Base-by-base conservation (phyloP, 192 early-diverging fungal species). In the Coemansia sp. region DNA sequence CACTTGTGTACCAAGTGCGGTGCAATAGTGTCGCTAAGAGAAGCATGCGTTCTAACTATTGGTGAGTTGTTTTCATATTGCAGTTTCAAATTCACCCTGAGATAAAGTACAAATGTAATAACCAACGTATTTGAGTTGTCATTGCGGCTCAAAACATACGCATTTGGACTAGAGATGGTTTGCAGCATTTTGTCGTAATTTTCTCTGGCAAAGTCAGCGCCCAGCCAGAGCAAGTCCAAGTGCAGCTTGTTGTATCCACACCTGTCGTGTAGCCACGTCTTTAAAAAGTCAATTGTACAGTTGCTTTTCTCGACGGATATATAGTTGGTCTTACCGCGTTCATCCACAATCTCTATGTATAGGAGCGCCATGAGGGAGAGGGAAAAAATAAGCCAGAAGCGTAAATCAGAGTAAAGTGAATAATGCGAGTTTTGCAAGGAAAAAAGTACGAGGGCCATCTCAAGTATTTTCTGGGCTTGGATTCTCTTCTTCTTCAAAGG, bases 131-230 rank as follows among this genome's bases (percentile, higher is more conserved):
- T 17, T 2, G 29, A 58, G 14, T 34, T 58, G 29, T 58, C 55
- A 7, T 32, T 17, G 27, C 29, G 55, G 31, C n/a, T 58, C 6
- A 58, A 17, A 31, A 58, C 55, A 34, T 58, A 34, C 5, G 15
- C 55, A 58, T 58, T 58, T 14, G 55, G 55, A 7, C 29, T 34
- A 32, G 55, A 58, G 27, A 31, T 17, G 27, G 27, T 58, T 58
- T 58, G 55, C 29, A 58, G 29, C 55, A 58, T 58, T 58, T 58
- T 58, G 55, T 58, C 55, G 15, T 58, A 62, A 5, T 36, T 62
- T 36, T 41, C 60, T 10, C 38, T 62, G 6, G 60, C 3, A 62
- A 62, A 39, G 37, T 39, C 36, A 21, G 60, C 60, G 2, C 36
- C 60, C 29, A 62, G 4, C 60, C 60, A 62, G 5, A 62, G 37